Evolutionary conservation across 2,329 filamentous ascomycete genomes (phyloP), one percentile per base, ranked within the genome.

Genomic region (Hypomyces rosellus): DNA sequence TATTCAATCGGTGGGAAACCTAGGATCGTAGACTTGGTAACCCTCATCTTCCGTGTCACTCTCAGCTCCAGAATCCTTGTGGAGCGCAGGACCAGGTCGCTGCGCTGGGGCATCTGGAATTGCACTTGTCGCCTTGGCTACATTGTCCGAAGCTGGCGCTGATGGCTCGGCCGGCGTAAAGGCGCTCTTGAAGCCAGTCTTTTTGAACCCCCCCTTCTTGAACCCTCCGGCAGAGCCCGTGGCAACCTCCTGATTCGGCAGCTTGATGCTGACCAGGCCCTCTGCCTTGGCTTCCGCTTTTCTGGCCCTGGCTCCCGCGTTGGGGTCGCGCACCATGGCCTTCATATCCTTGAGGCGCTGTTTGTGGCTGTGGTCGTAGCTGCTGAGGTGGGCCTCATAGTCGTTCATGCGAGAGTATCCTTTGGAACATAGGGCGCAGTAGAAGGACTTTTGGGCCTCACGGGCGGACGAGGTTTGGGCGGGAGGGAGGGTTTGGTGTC

Each of bases 401-500:
- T 97, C 92, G 65, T 95, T 92, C 78, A 95, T 92, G 50, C 93
- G 89, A 2, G 85, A 84, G 71, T 97, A 99, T 61, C 91, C 92
- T 72, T 97, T 97, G 56, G 86, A 84, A 74, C 93, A 97, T 49
- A 97, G 81, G 38, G 84, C 81, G 74, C 85, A 95, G 72, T 88
- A 90, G 71, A 95, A 93, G 34, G 87, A 83, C 62, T 84, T 86
- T 45, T 88, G 76, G 14, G 88, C 88, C 61, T 88, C 86, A 55
- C 88, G 84, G 8, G 88, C 89, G 2, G 79, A 78, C 22, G 75
- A 72, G 18, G 79, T 82, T 60, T 80, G 77, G 50, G 79, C 77
- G 4, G 77, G 74, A 1, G 79, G 79, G 2, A 82, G 73, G 5
- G 78, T 81, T 55, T 80, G 77, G 61, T 76, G 75, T 60, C 78